These are phyloP conservation scores for Alternaria gansuensis DNA, from an alignment of 2,329 filamentous ascomycete species.

Conservation along the genomic window DNA sequence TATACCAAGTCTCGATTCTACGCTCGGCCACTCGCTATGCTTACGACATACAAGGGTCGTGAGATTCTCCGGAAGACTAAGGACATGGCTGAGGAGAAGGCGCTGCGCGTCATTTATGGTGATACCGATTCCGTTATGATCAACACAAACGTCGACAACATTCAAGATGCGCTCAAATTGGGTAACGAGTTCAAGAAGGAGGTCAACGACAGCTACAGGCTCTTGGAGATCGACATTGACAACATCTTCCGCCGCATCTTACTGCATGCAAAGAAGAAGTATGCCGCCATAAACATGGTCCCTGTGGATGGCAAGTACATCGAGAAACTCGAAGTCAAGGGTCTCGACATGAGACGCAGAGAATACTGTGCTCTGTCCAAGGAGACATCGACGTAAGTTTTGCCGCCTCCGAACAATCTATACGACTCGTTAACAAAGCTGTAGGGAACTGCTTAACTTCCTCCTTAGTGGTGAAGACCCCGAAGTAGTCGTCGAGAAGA, in stretches of 20 bases:
- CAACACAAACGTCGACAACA: slow-evolving; percentile 95
- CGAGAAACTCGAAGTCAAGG: slow-evolving; percentile 97
- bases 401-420: background rate
- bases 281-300: slow-evolving; percentile 93
- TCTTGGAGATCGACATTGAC: slow-evolving; percentile 97
- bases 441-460: slow-evolving; percentile 82
- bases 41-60: slow-evolving; percentile 96
- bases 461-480: slow-evolving; percentile 93
- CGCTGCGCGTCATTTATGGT: slow-evolving; percentile 95
- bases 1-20: slow-evolving; percentile 98
- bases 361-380: slow-evolving; percentile 97
- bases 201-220: slow-evolving; percentile 91
- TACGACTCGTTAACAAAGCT: slow-evolving; percentile 20
- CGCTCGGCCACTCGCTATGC: slow-evolving; percentile 89
- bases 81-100: slow-evolving; percentile 88
- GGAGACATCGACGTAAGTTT: slow-evolving; percentile 76
- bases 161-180: slow-evolving; percentile 87
- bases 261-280: slow-evolving; percentile 98
- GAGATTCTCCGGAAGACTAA: slow-evolving; percentile 97
- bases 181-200: slow-evolving; percentile 94
- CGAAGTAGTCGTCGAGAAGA: slow-evolving; percentile 84
- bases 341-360: slow-evolving; percentile 95
- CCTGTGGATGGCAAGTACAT: slow-evolving; percentile 88
- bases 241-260: slow-evolving; percentile 94
- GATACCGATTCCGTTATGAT: slow-evolving; percentile 99